phyloP scores from a whole-genome alignment of 305 asterid genomes.

The Fraxinus sp. region DNA sequence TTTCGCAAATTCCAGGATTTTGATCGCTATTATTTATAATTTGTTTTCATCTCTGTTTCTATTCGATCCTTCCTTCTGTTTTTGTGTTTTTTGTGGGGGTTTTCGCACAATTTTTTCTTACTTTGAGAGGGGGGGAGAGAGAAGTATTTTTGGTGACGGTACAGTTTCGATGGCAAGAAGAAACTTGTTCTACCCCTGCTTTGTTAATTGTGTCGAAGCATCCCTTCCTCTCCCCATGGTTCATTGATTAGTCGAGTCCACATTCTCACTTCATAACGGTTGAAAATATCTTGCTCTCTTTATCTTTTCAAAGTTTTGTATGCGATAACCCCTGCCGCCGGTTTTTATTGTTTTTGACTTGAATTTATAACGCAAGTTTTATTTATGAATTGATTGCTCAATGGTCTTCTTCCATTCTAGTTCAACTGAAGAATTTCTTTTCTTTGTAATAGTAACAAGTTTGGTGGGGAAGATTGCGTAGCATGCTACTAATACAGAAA shows the following conservation, averaged over 20 bases:
- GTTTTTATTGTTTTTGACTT: not conserved
- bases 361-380: not conserved
- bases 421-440: not conserved
- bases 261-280: not conserved
- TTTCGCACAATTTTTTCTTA: not conserved
- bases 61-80: slow-evolving; percentile 3
- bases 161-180: slow-evolving; percentile 77
- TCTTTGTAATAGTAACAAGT: not conserved
- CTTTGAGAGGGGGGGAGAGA: not conserved
- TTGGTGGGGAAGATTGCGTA: not conserved
- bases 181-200: slow-evolving; percentile 54
- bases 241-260: not conserved
- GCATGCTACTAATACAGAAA: not conserved
- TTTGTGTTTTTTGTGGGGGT: slow-evolving; percentile 7
- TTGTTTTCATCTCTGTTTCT: slow-evolving; percentile 14
- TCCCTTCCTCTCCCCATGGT: not conserved
- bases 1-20: slow-evolving; percentile 18
- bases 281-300: not conserved
- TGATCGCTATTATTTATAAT: not conserved
- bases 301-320: not conserved
- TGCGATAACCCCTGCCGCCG: not conserved
- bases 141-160: not conserved
- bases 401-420: not conserved
- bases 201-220: not conserved
- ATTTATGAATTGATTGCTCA: not conserved